Percentiles rank a stretch among this genome's conserved stretches.
Conservation (phyloP, 345 rosid species). For the Aurinia saxatilis region DNA sequence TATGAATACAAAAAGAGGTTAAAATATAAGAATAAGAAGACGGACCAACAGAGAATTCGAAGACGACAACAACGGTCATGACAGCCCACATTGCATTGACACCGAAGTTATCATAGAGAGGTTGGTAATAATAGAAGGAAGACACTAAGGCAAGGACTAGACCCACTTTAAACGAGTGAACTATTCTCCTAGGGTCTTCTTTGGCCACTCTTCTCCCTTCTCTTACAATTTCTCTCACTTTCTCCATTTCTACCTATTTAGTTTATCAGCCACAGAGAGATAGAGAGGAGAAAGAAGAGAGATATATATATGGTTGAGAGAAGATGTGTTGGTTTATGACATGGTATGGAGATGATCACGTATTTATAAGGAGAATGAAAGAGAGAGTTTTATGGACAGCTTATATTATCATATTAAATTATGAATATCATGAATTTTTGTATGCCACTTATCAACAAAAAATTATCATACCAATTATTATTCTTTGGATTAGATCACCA, state of each 20-base stretch:
- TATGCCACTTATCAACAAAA: conserved; percentile 3
- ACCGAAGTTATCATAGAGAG: conserved; percentile 58
- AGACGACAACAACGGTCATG: conserved; percentile 75
- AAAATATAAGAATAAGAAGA: background rate
- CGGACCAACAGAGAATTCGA: conserved; percentile 74
- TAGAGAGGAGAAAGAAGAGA: background rate
- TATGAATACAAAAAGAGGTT: background rate
- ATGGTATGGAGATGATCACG: conserved; percentile 5
- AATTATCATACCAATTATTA: no score
- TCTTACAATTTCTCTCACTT: conserved; percentile 1
- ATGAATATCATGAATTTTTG: background rate
- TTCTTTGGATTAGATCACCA: no score
- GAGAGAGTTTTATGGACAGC: background rate
- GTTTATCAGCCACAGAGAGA: background rate
- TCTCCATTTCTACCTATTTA: conserved; percentile 20
- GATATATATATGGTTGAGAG: background rate
- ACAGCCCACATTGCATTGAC: conserved; percentile 80
- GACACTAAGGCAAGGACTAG: conserved; percentile 60
- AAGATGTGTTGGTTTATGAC: conserved; percentile 8
- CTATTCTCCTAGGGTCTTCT: conserved; percentile 67
- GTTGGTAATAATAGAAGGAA: conserved; percentile 47
- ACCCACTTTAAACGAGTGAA: conserved; percentile 71
- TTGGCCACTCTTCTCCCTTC: conserved; percentile 35
- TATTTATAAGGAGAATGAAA: conserved; percentile 24
- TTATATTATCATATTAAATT: conserved; percentile 4